These are phyloP conservation scores for Biancaea sappan DNA, from an alignment of 306 rosid genomes.

Conservation along the genomic window DNA sequence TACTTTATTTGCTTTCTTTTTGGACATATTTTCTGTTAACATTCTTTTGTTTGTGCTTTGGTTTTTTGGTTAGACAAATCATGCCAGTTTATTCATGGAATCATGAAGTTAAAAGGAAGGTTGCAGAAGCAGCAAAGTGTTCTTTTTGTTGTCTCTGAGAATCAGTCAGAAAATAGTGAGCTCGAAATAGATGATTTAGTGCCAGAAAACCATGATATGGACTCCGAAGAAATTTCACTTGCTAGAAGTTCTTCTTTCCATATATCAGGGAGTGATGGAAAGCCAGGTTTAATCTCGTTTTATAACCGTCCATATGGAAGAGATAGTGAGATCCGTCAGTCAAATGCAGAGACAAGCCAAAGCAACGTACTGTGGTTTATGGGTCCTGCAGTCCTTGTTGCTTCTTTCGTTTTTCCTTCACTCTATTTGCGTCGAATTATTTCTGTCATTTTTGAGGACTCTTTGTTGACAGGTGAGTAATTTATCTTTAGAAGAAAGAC, in stretches of 20 bases:
- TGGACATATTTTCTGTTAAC: slow-evolving; percentile 35
- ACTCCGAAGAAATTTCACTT: slow-evolving; percentile 47
- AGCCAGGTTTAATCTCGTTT: slow-evolving; percentile 81
- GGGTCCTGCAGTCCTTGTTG: slow-evolving; percentile 90
- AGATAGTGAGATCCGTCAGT: slow-evolving; percentile 42
- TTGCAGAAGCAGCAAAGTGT: slow-evolving; percentile 46
- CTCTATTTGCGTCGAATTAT: slow-evolving; percentile 83
- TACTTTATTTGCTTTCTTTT: slow-evolving; percentile 23
- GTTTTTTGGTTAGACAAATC: slow-evolving; percentile 51
- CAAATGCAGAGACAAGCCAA: slow-evolving; percentile 50
- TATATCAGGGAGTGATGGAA: slow-evolving; percentile 67
- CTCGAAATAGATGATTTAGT: slow-evolving; percentile 43
- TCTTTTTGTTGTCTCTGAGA: slow-evolving; percentile 72
- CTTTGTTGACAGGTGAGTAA: slow-evolving; percentile 82
- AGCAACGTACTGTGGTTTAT: slow-evolving; percentile 74
- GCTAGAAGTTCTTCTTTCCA: slow-evolving; percentile 44
- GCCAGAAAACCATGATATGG: slow-evolving; percentile 42
- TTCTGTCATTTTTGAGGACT: slow-evolving; percentile 87
- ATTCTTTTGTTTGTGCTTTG: slow-evolving; percentile 28
- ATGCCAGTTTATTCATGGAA: slow-evolving; percentile 47
- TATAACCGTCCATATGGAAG: slow-evolving; percentile 65
- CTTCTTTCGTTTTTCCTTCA: slow-evolving; percentile 94
- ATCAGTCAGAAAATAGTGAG: slow-evolving; percentile 55
- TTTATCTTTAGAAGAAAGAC: slow-evolving; percentile 25
- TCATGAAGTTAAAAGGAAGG: slow-evolving; percentile 45